Evolutionary conservation across 352 stramenopile species (phyloP), one percentile per base, ranked within the genome.

Genomic region (Phytopythium cucurbitacearum): DNA sequence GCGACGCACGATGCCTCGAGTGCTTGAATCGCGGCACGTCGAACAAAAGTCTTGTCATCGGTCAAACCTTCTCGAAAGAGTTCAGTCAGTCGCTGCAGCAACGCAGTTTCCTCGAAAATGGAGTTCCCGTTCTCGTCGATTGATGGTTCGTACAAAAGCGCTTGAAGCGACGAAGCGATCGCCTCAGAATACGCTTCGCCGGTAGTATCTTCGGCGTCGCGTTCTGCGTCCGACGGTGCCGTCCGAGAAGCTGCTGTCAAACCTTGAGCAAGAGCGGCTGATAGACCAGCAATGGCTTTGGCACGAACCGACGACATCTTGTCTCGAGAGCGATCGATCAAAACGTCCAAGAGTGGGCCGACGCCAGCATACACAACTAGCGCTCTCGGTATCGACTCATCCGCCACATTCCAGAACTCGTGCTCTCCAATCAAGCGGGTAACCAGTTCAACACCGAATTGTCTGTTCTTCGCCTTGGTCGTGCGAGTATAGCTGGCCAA

Each of bases 21-120:
- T 4, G 79, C 83, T 49, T 95, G 85, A 11, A 95, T 65, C 7
- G 85, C 81, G 39, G 80, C 83, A 50, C 76, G 84, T 15, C 85
- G 82, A 6, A 95, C 85, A 33, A 85, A 92, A 3, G 82, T 91
- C 51, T 93, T 95, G 7, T 94, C 85, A 52, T 95, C 85, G 3
- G 71, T 51, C 11, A 95, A 55, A 6, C 80, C 71, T 37, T 89
- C 79, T 41, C 81, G 72, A 49, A 91, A 93, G 9, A 95, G 64
- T 35, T 85, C 71, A 40, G 91, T 59, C 15, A 95, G 64, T 12
- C 70, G 71, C 33, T 69, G 67, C 76, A 91, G 81, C 39, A 93
- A 42, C n/a, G 70, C 57, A 0, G 76, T 89, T 65, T 91, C 72
- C 56, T 84, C 56, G 5, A 76, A 56, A 1, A 40, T 62, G 37